Conservation (phyloP, 2,329 filamentous ascomycete species). For the Arthrobotrys entomopaga region DNA sequence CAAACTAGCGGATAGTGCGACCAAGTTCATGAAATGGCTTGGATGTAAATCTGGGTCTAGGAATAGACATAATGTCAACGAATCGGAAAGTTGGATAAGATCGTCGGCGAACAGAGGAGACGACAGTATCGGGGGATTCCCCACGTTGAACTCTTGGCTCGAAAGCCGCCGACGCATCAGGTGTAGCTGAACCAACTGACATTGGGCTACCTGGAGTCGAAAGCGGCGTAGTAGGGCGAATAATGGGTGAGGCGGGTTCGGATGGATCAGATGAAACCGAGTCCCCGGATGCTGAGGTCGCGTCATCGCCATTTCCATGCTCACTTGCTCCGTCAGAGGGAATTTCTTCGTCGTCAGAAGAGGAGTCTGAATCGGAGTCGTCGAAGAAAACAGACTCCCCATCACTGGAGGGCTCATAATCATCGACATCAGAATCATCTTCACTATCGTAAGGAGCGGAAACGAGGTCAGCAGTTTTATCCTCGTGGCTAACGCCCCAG, state of each 20-base stretch:
- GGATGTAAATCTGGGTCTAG: background rate
- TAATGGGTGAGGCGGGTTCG: background rate
- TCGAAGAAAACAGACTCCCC: background rate
- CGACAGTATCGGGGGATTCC: conserved; percentile 3
- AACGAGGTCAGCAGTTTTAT: no score
- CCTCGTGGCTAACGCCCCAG: no score
- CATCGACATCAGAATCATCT: background rate
- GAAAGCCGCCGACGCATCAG: background rate
- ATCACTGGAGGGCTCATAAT: background rate
- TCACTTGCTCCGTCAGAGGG: no score
- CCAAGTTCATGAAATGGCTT: conserved; percentile 3
- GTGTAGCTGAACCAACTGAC: conserved; percentile 3
- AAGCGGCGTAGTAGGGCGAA: background rate
- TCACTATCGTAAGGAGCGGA: background rate
- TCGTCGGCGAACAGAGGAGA: background rate
- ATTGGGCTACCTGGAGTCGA: background rate
- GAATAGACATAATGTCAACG: conserved; percentile 3
- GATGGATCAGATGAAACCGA: no score
- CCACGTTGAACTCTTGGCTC: conserved; percentile 1
- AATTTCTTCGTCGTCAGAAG: background rate
- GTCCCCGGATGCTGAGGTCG: no score
- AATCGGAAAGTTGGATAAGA: conserved; percentile 14
- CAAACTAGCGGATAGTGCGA: conserved; percentile 21
- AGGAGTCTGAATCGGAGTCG: background rate
- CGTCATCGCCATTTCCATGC: no score